Percentiles rank a stretch among this genome's conserved stretches.
Conservation (phyloP, 306 rosid species). For the Biancaea sappan region DNA sequence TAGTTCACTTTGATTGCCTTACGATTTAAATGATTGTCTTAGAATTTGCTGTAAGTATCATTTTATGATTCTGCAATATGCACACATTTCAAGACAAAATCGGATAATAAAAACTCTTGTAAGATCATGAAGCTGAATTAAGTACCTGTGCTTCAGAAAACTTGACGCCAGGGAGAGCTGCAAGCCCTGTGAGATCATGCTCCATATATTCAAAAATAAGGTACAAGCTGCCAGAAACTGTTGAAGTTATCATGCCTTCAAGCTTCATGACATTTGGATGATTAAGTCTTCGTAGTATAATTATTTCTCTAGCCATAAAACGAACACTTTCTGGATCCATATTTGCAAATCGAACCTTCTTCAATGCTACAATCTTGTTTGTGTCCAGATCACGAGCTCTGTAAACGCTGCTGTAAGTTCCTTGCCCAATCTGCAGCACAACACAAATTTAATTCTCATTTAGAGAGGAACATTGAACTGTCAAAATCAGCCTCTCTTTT, state of each 20-base stretch:
- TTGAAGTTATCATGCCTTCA: slow-evolving; percentile 83
- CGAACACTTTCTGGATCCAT: slow-evolving; percentile 93
- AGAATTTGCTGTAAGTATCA: too few species aligned
- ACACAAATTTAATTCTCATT: not conserved
- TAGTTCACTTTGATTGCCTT: too few species aligned
- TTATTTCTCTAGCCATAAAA: slow-evolving; percentile 83
- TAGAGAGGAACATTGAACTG: not conserved
- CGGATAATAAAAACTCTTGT: too few species aligned
- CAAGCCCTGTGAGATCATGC: slow-evolving; percentile 84
- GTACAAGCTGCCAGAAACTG: slow-evolving; percentile 81
- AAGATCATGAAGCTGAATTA: too few species aligned
- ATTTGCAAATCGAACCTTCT: slow-evolving; percentile 83
- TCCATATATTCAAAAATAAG: slow-evolving; percentile 91
- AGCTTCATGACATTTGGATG: slow-evolving; percentile 96
- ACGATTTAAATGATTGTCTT: too few species aligned
- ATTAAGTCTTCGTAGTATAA: slow-evolving; percentile 72
- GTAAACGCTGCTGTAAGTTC: slow-evolving; percentile 89
- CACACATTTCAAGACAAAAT: too few species aligned
- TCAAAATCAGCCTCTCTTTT: too few species aligned
- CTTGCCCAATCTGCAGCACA: slow-evolving; percentile 77
- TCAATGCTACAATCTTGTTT: slow-evolving; percentile 75
- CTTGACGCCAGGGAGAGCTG: slow-evolving; percentile 55
- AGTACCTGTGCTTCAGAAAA: slow-evolving; percentile 79
- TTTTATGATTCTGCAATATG: too few species aligned
- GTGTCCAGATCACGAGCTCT: slow-evolving; percentile 81